Evolutionary conservation across 257 asterid genomes (phyloP), one percentile per base, ranked within the genome.

Genomic region (Fraxinus anomala): DNA sequence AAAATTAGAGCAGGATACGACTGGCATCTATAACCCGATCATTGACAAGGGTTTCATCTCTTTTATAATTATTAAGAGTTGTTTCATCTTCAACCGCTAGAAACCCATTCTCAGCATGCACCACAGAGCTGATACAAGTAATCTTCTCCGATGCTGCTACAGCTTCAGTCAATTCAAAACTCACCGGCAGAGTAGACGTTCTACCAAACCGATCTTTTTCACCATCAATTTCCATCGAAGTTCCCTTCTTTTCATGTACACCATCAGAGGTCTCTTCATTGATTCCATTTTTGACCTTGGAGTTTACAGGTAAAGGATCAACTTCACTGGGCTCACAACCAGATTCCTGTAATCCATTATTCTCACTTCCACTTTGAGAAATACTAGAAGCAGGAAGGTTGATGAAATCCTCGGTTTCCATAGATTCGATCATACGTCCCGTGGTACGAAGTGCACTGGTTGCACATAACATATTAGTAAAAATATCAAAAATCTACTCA

Each of bases 331-430:
- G 84, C 74, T 78, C 87, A 68, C 42, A 49, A 40, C 72, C 88
- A 68, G 85, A 76, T 66, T 81, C 86, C 80, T 67, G 51, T 28
- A 74, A 70, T 72, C 59, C 84, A 51, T 73, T 80, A 70, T 75
- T 79, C 78, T 84, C 91, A 81, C 79, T 78, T 82, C 76, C 90
- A 73, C 81, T 73, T 65, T 75, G 88, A 44, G 86, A 80, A 54
- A 80, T 80, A 83, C 89, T 81, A 24, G 88, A 86, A 81, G 88
- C 86, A 51, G 87, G 91, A 75, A 79, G 86, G 80, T 78, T 70
- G 69, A 80, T 87, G 47, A 84, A 51, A 76, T 91, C 93, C 85
- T 83, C 93, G 23, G 86, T 81, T 73, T 88, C 94, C 97, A 94
- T 92, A 54, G 78, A 12, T 19, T 70, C 65, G 54, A 70, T 21